A percentile compares a stretch with the other conserved stretches of the same genome.
These are phyloP conservation scores for Rhodomyrtus tomentosa DNA, from an alignment of 345 rosid species.

Conservation along the genomic window DNA sequence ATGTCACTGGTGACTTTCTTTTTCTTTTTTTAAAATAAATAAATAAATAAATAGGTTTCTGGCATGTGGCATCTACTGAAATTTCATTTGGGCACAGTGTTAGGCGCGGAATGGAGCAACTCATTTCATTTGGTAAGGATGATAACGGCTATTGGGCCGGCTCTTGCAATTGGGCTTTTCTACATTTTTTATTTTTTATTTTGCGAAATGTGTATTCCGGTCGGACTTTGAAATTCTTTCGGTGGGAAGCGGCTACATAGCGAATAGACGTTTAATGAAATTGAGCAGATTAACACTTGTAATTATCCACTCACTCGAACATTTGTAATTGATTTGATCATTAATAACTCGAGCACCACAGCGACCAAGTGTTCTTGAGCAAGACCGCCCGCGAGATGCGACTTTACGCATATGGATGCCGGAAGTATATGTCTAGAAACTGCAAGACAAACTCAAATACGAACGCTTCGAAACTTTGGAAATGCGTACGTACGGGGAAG, in stretches of 20 bases:
- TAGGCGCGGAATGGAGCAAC: neutral
- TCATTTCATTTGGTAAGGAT: neutral
- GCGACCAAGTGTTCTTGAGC: neutral
- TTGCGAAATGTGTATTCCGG: neutral
- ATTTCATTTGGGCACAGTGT: neutral
- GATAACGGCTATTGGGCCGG: neutral
- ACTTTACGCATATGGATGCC: neutral
- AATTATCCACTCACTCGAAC: neutral
- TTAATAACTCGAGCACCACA: neutral
- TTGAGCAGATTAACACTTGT: neutral
- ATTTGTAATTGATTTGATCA: neutral
- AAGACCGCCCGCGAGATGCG: neutral
- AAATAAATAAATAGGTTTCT: neutral
- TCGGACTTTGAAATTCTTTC: neutral
- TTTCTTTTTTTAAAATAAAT: neutral
- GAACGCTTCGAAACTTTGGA: neutral
- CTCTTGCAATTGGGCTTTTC: neutral
- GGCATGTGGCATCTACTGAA: neutral
- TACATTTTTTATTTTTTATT: neutral
- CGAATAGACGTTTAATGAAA: neutral
- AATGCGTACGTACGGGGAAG: neutral
- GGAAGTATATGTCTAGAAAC: neutral
- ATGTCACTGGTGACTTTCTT: no score
- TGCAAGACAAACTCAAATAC: neutral
- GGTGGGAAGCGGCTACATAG: neutral